Evolutionary conservation across 2,329 filamentous ascomycete genomes (phyloP).

Genomic region (Fusarium sp.): DNA sequence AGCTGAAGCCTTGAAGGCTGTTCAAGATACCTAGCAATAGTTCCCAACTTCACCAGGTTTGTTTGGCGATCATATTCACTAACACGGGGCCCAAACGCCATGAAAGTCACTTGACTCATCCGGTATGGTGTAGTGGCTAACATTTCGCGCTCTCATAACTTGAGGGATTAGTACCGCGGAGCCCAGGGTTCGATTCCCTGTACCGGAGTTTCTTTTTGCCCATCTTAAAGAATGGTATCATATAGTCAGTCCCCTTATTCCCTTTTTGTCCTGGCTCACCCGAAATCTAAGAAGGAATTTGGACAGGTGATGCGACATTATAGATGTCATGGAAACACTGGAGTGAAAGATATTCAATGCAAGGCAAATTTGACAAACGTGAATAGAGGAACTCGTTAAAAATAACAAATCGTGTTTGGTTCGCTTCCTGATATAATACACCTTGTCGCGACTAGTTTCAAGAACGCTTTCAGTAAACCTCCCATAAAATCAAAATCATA

Average conservation of each 20-base stretch:
- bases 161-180: conserved; percentile 20
- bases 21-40: no score
- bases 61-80: not conserved
- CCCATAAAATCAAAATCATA: not conserved
- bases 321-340: no score
- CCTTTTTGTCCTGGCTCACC: no score
- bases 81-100: not conserved
- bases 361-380: not conserved
- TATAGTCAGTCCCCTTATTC: no score
- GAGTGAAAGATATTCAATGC: not conserved
- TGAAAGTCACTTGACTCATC: conserved; percentile 23
- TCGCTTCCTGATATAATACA: not conserved
- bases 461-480: not conserved
- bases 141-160: conserved; percentile 48
- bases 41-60: no score
- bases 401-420: not conserved
- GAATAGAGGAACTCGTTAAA: not conserved
- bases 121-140: conserved; percentile 51
- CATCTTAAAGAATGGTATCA: no score
- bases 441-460: not conserved
- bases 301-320: no score
- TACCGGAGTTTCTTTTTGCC: not conserved
- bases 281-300: no score
- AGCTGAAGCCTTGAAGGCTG: no score
- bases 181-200: conserved; percentile 8